These are phyloP conservation scores for Fusarium sp. DNA, from an alignment of 2,329 filamentous ascomycete species.

Conservation along the genomic window DNA sequence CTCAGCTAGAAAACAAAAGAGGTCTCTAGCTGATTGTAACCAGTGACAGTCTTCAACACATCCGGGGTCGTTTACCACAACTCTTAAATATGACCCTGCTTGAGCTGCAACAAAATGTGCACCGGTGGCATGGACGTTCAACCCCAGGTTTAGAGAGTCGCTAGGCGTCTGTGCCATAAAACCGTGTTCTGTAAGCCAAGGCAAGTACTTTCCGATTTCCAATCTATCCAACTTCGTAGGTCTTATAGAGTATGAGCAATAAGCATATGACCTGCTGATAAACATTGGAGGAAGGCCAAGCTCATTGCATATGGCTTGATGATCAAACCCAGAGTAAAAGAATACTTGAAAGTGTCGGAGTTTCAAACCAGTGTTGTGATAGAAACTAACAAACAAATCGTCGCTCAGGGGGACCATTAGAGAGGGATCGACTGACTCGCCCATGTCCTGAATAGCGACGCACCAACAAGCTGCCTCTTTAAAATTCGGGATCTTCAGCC, in stretches of 20 bases:
- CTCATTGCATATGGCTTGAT: neutral
- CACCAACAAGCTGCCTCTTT: neutral
- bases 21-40: neutral
- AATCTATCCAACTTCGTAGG: neutral
- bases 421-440: neutral
- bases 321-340: neutral
- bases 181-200: neutral
- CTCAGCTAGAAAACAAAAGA: neutral
- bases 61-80: neutral
- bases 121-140: neutral
- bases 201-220: neutral
- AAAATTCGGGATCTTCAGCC: neutral
- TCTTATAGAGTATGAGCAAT: neutral
- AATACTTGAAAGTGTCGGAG: neutral
- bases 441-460: neutral
- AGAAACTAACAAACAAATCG: neutral
- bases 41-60: neutral
- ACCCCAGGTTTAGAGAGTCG: neutral
- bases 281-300: neutral
- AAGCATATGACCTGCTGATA: neutral
- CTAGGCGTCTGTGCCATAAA: neutral
- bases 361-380: neutral
- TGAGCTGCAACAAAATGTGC: neutral
- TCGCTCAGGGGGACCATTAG: neutral
- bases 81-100: neutral